These are phyloP conservation scores for Lycium ferocissimum DNA, from an alignment of 257 asterid genomes.

Conservation along the genomic window DNA sequence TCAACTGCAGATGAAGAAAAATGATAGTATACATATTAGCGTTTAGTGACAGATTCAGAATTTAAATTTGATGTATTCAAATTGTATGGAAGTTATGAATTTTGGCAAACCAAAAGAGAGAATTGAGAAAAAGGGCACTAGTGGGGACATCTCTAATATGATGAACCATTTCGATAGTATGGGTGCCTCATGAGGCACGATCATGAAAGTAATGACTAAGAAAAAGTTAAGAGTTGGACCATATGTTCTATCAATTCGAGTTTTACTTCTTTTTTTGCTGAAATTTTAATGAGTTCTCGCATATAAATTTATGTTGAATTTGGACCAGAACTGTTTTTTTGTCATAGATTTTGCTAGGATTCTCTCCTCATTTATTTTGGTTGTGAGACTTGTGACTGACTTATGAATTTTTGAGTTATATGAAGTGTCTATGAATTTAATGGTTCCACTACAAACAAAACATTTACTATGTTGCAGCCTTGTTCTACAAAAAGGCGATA, in stretches of 20 bases:
- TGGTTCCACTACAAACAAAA: not conserved
- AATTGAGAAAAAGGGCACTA: not conserved
- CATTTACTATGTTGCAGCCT: not conserved
- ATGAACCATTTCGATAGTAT: not conserved
- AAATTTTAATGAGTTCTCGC: not conserved
- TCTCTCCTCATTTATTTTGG: not conserved
- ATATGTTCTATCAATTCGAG: too few relatives aligned
- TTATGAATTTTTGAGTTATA: not conserved
- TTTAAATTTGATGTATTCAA: not conserved
- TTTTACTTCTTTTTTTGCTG: too few relatives aligned
- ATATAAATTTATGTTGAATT: not conserved
- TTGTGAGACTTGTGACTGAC: not conserved
- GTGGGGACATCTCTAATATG: not conserved
- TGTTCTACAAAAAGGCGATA: not conserved
- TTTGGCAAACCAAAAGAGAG: not conserved
- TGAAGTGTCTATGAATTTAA: slow-evolving; percentile 3
- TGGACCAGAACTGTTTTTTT: not conserved
- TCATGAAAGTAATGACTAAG: not conserved
- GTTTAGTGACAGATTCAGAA: accelerated
- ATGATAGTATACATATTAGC: not conserved
- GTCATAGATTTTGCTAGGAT: not conserved
- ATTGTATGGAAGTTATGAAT: not conserved
- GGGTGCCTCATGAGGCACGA: not conserved
- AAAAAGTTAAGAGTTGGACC: not conserved
- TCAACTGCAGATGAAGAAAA: slow-evolving; percentile 47